Evolutionary conservation across 352 stramenopile genomes (phyloP), one percentile per base, ranked within the genome.

Genomic region (Globisporangium rhizosaccharum): DNA sequence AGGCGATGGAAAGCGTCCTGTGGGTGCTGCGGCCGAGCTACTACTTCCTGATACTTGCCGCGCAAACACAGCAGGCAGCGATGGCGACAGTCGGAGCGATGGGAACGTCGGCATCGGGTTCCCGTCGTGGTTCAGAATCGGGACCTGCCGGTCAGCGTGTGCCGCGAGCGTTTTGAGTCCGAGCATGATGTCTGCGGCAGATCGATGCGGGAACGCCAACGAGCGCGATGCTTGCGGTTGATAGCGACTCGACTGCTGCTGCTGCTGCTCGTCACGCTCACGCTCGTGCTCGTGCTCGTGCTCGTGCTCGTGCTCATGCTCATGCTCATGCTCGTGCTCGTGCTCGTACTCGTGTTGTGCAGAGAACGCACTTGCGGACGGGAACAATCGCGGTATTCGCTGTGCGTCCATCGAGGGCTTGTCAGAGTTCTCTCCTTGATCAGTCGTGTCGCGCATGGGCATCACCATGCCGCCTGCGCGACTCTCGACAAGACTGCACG

Each of bases 401-500:
- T 59, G 61, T 14, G 57, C 65, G 28, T 68, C 65, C 3, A 46
- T 17, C 48, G 64, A 12, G 10, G 44, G 9, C 18, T 28, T 66
- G 46, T 25, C 30, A 6, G 51, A 50, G 33, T 59, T 45, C 46
- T 59, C 25, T 1, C n/a, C 3, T 25, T 42, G 20, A 41, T 30
- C 30, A 7, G 20, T 42, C 26, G 57, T 26, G 17, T 55, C 51
- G 12, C n/a, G 53, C 23, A 37, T 53, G 8, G 45, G 12, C 11
- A 37, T 57, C 23, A 45, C 25, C n/a, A 17, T 47, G 49, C 36
- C 51, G 14, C 51, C 30, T 30, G 28, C 41, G 49, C 47, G 48
- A n/a, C 53, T 60, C 49, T 78, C 67, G 46, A 78, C 67, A 11
- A 75, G 63, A 36, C 70, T 66, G 57, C 61, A 72, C 23, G 62